phyloP scores from a whole-genome alignment of 1,284 basidiomycete genomes.

The Fomitopsis betulina region DNA sequence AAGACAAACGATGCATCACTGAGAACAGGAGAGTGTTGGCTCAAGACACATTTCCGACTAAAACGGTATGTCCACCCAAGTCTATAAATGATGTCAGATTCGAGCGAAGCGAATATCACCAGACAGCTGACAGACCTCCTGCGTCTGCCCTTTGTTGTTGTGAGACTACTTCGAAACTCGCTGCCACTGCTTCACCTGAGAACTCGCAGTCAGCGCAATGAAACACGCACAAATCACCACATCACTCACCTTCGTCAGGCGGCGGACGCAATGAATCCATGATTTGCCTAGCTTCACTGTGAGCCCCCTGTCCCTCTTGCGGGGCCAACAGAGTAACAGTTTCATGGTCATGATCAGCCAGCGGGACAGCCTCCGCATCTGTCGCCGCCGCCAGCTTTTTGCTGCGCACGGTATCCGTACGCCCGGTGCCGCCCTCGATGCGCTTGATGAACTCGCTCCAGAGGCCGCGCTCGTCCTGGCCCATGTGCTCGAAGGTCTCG shows the following conservation, averaged over 20 bases:
- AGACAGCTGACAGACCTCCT: background rate
- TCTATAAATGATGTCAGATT: background rate
- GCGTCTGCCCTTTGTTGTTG: background rate
- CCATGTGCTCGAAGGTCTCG: constrained; percentile 48
- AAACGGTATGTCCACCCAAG: background rate
- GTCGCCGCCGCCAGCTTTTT: background rate
- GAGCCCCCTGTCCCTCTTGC: background rate
- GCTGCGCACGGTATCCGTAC: constrained; percentile 5
- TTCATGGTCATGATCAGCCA: background rate
- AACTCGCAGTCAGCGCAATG: background rate
- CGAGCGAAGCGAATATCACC: background rate
- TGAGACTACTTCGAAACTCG: background rate
- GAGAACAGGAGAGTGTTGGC: background rate
- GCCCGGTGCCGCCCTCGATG: constrained; percentile 39
- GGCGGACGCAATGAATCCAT: background rate
- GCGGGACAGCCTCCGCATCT: background rate
- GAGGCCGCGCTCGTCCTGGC: constrained; percentile 49
- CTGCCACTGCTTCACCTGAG: background rate
- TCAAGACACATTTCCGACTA: background rate
- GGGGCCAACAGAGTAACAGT: background rate
- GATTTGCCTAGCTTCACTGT: background rate
- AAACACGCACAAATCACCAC: background rate
- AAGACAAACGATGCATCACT: background rate
- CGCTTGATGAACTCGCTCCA: constrained; percentile 61
- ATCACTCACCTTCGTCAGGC: background rate